Evolutionary conservation across 2,329 filamentous ascomycete genomes (phyloP), one percentile per base, ranked within the genome.

Genomic region (Trichoderma sp.): DNA sequence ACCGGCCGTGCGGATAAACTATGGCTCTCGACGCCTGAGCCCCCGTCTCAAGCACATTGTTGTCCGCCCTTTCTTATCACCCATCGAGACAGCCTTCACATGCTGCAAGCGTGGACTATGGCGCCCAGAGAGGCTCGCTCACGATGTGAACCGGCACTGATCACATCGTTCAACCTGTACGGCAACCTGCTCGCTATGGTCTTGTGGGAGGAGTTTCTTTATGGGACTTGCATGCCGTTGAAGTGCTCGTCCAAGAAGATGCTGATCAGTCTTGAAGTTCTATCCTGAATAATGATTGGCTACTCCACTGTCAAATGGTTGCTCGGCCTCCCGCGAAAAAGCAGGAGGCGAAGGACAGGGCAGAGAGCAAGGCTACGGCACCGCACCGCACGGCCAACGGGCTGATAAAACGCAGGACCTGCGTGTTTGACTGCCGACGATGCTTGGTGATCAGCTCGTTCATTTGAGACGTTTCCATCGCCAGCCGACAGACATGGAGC

Each of bases 351-450:
- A 54, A 34, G 44, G 28, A 39, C 10, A 14, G 34, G 52, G 44
- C 26, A 45, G 34, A 26, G 28, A 45, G 28, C 48, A 34, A 14
- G n/a, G 24, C 39, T 47, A 17, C 59, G 30, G 15, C 50, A 45
- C 30, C 48, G 59, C 59, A 55, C 30, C 41, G 50, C 41, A 24
- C 44, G 50, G 59, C 41, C 24, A 60, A 24, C 50, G 15, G 26
- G 15, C 15, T 63, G 39, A 30, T 30, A 4, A 45, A 17, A 19
- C 34, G 47, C 43, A 47, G 26, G 43, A 30, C 48, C 19, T 52
- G 41, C 50, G 41, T 30, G 51, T 55, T 63, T 47, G 26, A 63
- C 59, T 47, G 26, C 50, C 34, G 7, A 55, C 55, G 44, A 50
- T 60, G 21, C 14, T 34, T 55, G 41, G 52, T 55, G 59, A 41